Evolutionary conservation across 2,329 filamentous ascomycete genomes (phyloP).

Genomic region (Neopestalotiopsis rosae): DNA sequence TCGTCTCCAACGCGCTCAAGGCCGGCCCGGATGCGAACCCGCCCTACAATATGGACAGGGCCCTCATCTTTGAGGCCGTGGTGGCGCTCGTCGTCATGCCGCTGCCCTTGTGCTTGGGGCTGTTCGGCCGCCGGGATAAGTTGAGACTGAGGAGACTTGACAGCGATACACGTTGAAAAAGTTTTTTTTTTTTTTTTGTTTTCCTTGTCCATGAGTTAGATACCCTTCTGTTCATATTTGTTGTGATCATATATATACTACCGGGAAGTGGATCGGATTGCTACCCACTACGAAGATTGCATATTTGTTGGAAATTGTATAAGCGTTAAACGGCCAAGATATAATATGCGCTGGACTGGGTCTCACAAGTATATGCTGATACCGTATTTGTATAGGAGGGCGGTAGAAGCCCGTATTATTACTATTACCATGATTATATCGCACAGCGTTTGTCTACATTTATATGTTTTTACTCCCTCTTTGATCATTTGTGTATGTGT

Average conservation of each 20-base stretch:
- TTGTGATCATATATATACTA: not conserved
- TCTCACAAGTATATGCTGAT: too few species aligned
- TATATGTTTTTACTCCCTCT: not conserved
- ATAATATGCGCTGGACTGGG: too few species aligned
- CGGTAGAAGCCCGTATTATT: too few species aligned
- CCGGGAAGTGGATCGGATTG: too few species aligned
- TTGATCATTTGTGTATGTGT: not conserved
- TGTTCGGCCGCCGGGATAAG: constrained; percentile 66
- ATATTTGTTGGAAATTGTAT: too few species aligned
- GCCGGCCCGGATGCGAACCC: constrained; percentile 58
- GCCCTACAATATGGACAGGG: constrained; percentile 73
- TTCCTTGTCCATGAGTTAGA: not conserved
- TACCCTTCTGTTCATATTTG: not conserved
- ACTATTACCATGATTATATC: not conserved
- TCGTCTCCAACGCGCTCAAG: constrained; percentile 79
- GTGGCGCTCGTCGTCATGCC: constrained; percentile 70
- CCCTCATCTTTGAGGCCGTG: constrained; percentile 81
- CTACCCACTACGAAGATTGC: too few species aligned
- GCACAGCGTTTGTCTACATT: not conserved
- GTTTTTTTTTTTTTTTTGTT: not conserved
- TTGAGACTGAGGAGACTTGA: constrained; percentile 55
- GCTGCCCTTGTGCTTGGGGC: constrained; percentile 70
- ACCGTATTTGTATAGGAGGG: too few species aligned
- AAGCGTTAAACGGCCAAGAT: too few species aligned
- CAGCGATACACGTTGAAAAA: constrained; percentile 42